A percentile compares a stretch with the other conserved stretches of the same genome.
Evolutionary conservation across 2,329 filamentous ascomycete genomes (phyloP).

Genomic region (Ilyonectria robusta): DNA sequence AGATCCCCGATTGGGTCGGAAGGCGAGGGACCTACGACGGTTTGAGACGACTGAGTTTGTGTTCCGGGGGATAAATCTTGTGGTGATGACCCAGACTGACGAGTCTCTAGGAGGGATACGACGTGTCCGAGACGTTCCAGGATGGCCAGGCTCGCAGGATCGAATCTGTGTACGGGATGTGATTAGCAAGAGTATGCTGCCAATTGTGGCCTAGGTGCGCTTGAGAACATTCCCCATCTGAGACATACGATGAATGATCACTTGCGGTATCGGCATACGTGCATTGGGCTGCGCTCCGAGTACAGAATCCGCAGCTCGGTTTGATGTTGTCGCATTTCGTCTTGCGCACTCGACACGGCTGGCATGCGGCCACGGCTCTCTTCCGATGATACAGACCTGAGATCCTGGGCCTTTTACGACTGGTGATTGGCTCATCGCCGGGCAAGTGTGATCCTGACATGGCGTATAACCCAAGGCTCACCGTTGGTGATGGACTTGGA

Average conservation of each 20-base stretch:
- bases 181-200: neutral
- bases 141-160: conserved; percentile 28
- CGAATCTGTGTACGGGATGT: conserved; percentile 12
- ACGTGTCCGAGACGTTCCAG: conserved; percentile 28
- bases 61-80: neutral
- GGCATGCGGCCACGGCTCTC: conserved; percentile 27
- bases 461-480: neutral
- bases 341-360: conserved; percentile 28
- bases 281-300: conserved; percentile 26
- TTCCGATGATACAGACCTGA: conserved; percentile 32
- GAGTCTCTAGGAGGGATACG: conserved; percentile 23
- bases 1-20: neutral
- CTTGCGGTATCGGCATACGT: conserved; percentile 20
- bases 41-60: neutral
- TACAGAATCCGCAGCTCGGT: conserved; percentile 29
- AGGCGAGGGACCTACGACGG: neutral
- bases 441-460: neutral
- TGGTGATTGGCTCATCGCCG: neutral
- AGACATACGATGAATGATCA: conserved; percentile 31
- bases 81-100: neutral
- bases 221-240: neutral
- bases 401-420: conserved; percentile 22
- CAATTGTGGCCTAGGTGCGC: neutral
- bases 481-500: neutral
- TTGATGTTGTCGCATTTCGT: conserved; percentile 34